Base-by-base conservation (phyloP, 2,329 filamentous ascomycete genomes). In the Fonsecaea nubica region DNA sequence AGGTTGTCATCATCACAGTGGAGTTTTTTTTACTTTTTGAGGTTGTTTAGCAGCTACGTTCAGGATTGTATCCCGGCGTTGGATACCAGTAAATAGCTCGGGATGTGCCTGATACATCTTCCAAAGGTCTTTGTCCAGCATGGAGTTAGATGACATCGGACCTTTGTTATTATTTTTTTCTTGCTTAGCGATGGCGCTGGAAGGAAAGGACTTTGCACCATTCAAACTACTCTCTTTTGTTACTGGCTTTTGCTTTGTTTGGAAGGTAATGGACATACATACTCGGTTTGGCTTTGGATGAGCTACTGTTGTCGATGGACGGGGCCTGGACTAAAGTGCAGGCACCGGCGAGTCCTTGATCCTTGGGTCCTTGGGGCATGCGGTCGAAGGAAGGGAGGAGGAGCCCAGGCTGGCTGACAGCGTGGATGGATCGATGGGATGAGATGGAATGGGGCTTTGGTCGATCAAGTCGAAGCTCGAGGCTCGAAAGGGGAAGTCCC, bases 161-260 rank as follows among this genome's bases (percentile, higher is more conserved):
- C 25, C 25, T 25, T 25, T 25, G 25, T 25, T 25, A 2, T 25
- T 25, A 2, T 25, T 25, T 25, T 25, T 25, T 25, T 25, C 25
- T 1, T 25, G 25, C 25, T 58, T 48, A 64, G 62, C 62, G 62
- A 58, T 42, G 62, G 62, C 62, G 62, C 62, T 64, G 62, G 62
- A 58, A 40, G 62, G 62, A 30, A 25, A 25, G 25, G 25, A 38
- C 32, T 35, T 30, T 25, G 33, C 38, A 21, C 30, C 36, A 15
- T 40, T 60, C 58, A n/a, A 18, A 5, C 40, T 8, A n/a, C 8
- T n/a, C 7, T 60, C 18, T 12, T 60, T 35, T 38, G 12, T 35
- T 60, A 25, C 25, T 25, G 25, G 25, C 3, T 2, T 25, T 25
- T 25, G 25, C 25, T 25, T 25, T 52, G 21, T 50, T 60, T 12